These are phyloP conservation scores for Jaltomata sinuosa DNA, from an alignment of 257 asterid genomes.

Conservation along the genomic window DNA sequence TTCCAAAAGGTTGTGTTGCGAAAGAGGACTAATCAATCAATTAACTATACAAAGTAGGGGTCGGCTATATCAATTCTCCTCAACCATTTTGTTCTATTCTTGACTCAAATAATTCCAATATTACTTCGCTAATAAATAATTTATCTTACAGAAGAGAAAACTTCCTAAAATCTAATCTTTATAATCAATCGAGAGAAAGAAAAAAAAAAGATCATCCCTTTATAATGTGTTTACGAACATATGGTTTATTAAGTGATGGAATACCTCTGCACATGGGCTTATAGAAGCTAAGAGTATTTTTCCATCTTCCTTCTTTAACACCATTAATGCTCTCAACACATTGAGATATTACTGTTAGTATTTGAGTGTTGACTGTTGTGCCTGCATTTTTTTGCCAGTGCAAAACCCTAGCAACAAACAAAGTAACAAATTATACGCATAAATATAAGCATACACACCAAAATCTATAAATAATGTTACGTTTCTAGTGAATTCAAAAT, in stretches of 20 bases:
- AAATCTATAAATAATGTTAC: neutral
- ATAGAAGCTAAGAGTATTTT: conserved; percentile 75
- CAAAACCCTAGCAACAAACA: conserved; percentile 49
- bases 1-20: neutral
- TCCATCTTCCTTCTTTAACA: conserved; percentile 91
- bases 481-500: neutral
- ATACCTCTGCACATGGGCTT: conserved; percentile 71
- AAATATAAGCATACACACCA: neutral
- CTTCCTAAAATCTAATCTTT: neutral
- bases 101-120: neutral
- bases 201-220: neutral
- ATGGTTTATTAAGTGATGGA: neutral
- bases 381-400: conserved; percentile 98
- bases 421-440: neutral
- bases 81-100: neutral
- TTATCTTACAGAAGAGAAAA: neutral
- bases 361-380: conserved; percentile 74
- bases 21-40: neutral
- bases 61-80: neutral
- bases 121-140: neutral
- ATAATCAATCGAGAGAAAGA: neutral
- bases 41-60: neutral
- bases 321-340: conserved; percentile 91
- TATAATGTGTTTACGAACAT: neutral
- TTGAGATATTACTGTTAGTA: conserved; percentile 79